Evolutionary conservation across 2,329 filamentous ascomycete species (phyloP), one percentile per base, ranked within the genome.

Genomic region (Pezicula radicicola): DNA sequence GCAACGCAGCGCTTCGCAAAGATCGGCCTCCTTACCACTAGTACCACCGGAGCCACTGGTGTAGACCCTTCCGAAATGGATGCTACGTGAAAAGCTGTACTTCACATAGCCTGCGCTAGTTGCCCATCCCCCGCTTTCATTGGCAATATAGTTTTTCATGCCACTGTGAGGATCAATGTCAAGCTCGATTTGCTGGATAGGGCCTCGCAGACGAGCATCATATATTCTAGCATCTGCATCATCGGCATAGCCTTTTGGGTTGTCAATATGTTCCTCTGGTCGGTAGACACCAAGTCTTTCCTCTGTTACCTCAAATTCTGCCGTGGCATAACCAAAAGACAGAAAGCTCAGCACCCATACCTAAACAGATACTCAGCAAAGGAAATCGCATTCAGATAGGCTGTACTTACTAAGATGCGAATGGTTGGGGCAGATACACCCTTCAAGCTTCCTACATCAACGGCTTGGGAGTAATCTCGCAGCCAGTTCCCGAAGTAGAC

Each of bases 111-210:
- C 92, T 7, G 89, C 76, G 57, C 91, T 96, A 18, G 94, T 99
- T 1, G 92, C 90, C 89, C 92, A 97, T 39, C 83, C 80, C 4
- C 91, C 90, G 13, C 73, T 76, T 68, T 97, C 93, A 64, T 97
- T 97, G 54, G 93, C 85, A 60, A 99, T 97, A 70, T 99, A 99
- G 68, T 97, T 97, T 72, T 97, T 99, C 93, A 99, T 96, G n/a
- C 92, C 92, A 1, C 89, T 94, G 6, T 80, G 74, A 33, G 74
- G 73, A 63, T 94, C 89, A 51, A 94, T 81, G 54, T 89, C 84
- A 18, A 89, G 81, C 65, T 94, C 89, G 39, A 81, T 70, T 4
- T 80, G 79, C 54, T 83, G 75, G 8, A 97, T 84, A 0, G 92
- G 92, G 1, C 85, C 88, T 47, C 94, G 87, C 7, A 97, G 82